These are phyloP conservation scores for Melampsora americana DNA, from an alignment of 1,284 basidiomycete genomes.

Conservation along the genomic window DNA sequence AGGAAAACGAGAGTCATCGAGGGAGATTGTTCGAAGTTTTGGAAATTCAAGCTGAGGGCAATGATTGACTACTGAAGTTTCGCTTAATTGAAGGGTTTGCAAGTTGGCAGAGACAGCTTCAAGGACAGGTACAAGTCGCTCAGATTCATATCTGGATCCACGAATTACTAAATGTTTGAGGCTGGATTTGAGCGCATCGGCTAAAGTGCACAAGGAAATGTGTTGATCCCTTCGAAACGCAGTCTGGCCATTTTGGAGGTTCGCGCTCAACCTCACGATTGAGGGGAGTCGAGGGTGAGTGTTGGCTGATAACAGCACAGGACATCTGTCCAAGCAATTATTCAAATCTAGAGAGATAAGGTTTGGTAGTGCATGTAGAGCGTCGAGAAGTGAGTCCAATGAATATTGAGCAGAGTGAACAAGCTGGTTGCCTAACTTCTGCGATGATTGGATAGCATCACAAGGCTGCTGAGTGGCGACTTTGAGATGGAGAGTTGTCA, in stretches of 20 bases:
- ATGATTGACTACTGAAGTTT: conserved; percentile 20
- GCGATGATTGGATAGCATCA: background rate
- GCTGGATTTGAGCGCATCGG: conserved; percentile 1
- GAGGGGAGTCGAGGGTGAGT: background rate
- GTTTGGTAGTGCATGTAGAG: conserved; percentile 17
- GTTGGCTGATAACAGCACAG: background rate
- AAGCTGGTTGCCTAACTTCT: background rate
- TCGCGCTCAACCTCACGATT: conserved; percentile 16
- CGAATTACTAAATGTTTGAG: conserved; percentile 25
- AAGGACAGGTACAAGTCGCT: conserved; percentile 15
- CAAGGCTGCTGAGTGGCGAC: background rate
- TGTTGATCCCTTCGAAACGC: conserved; percentile 8
- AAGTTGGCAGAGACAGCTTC: background rate
- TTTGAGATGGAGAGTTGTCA: conserved; percentile 17
- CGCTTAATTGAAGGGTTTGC: conserved; percentile 28
- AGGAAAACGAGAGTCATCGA: conserved; percentile 33
- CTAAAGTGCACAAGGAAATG: conserved; percentile 10
- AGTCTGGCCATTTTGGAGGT: conserved; percentile 6
- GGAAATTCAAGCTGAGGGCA: conserved; percentile 14
- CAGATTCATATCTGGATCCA: conserved; percentile 21
- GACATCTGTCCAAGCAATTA: conserved; percentile 31
- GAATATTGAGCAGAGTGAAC: conserved; percentile 4
- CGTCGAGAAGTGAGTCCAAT: background rate
- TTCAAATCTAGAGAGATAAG: conserved; percentile 15
- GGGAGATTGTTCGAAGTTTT: conserved; percentile 11